Percentiles rank a stretch among this genome's conserved stretches.
Evolutionary conservation across 139 green algal genomes (phyloP).

Genomic region (Chlamydomonas urium): DNA sequence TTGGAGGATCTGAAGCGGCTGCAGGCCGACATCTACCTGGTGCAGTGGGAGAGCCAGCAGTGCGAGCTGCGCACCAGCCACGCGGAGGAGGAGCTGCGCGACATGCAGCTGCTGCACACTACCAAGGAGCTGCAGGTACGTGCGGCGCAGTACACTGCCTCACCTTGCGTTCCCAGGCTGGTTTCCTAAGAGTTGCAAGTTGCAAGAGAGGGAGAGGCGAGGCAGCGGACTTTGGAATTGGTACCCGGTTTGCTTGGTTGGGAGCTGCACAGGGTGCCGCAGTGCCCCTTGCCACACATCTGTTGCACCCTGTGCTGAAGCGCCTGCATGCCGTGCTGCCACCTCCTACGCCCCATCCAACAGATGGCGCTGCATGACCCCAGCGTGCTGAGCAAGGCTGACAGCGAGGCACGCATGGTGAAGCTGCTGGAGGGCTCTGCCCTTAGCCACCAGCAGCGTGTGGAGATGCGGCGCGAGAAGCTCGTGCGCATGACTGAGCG

Average conservation of each 20-base stretch:
- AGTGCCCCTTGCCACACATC: too few relatives aligned
- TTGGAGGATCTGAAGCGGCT: conserved; percentile 10
- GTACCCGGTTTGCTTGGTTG: too few relatives aligned
- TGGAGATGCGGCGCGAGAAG: not conserved
- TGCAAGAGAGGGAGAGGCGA: too few relatives aligned
- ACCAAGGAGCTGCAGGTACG: conserved; percentile 41
- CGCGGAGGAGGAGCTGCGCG: conserved; percentile 19
- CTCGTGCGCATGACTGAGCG: not conserved
- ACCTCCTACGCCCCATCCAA: not conserved
- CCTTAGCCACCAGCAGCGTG: conserved; percentile 15
- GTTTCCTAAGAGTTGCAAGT: not conserved
- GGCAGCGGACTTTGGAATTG: too few relatives aligned
- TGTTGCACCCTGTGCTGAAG: not conserved
- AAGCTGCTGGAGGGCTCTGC: conserved; percentile 1
- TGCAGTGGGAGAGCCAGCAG: conserved; percentile 15
- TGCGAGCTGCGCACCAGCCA: conserved; percentile 18
- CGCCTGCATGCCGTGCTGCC: not conserved
- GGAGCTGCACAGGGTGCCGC: too few relatives aligned
- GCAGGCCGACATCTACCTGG: conserved; percentile 14
- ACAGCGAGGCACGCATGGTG: conserved; percentile 16
- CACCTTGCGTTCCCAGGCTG: too few relatives aligned
- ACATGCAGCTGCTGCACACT: conserved; percentile 42
- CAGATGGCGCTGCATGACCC: conserved; percentile 24
- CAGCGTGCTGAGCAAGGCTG: not conserved
- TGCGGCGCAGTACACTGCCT: too few relatives aligned